Evolutionary conservation across 306 rosid genomes (phyloP), one percentile per base, ranked within the genome.

Genomic region (Parietaria judaica): DNA sequence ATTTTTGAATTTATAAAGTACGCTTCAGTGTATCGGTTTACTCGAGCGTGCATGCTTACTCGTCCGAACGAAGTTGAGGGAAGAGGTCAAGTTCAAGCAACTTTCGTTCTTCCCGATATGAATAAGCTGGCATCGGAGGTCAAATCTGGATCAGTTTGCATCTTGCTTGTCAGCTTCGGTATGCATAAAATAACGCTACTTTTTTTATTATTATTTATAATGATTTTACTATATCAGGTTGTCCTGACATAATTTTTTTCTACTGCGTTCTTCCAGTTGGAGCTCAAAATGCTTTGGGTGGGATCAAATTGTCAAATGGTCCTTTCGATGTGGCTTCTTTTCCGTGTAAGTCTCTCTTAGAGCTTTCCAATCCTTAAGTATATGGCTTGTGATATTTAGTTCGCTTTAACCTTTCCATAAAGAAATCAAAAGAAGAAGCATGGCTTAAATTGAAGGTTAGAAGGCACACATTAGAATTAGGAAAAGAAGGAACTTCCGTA

Each of bases 81-180:
- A 60, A 74, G 67, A 47, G 44, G 74, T 70, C 74, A 62, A 71
- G 72, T 79, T 47, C 71, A 74, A 71, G 90, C 90, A 56, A 73
- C 61, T 43, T 84, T 94, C 68, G 61, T 59, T 51, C 97, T 94
- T 35, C 95, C 88, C 39, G 90, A 82, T 49, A 65, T 72, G 59
- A 74, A 67, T 47, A 88, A 81, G 88, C 79, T 92, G 48, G 84
- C 84, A 10, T 46, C 8, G 55, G 84, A 83, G 61, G 90, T 83
- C 57, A 78, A 54, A 56, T 74, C 85, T 35, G 79, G 80, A 51
- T 70, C 86, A 54, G 71, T 79, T 71, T 74, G 77, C 48, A 69
- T 88, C 72, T 71, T 88, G 74, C 67, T 94, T 56, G 81, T 88
- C 68, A 81, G 84, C 78, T 67, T 76, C 64, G 95, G 99, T 94